Percentiles rank a stretch among this genome's conserved stretches.
phyloP scores from a whole-genome alignment of 2,329 filamentous ascomycete species.

The Zymoseptoria passerinii region DNA sequence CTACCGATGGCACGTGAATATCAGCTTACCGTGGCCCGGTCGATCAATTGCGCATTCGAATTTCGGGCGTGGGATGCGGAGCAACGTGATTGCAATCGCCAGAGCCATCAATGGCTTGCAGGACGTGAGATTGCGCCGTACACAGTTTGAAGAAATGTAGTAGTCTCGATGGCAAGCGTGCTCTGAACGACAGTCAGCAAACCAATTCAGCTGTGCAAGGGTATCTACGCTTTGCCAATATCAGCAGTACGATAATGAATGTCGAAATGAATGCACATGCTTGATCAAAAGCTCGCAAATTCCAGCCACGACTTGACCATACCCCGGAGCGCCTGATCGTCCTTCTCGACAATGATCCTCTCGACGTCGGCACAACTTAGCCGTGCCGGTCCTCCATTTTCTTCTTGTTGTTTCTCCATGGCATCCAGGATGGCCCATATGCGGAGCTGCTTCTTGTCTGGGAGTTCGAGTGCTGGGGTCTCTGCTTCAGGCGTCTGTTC shows the following conservation, averaged over 20 bases:
- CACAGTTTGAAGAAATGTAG: no score
- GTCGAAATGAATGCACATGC: neutral
- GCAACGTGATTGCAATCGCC: neutral
- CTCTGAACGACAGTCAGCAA: neutral
- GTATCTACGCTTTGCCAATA: neutral
- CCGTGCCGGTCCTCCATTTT: conserved; percentile 69
- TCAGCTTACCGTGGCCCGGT: neutral
- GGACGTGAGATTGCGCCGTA: no score
- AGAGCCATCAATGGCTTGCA: neutral
- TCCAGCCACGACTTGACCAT: conserved; percentile 91
- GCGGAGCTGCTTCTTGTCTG: conserved; percentile 26
- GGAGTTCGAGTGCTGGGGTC: neutral
- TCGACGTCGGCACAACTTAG: conserved; percentile 76
- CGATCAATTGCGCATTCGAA: neutral
- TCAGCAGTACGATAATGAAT: neutral
- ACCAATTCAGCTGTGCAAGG: neutral
- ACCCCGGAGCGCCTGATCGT: conserved; percentile 56
- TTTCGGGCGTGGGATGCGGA: neutral
- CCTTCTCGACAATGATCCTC: conserved; percentile 55
- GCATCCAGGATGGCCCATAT: conserved; percentile 47
- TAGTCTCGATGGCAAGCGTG: neutral
- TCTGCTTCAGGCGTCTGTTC: conserved; percentile 1
- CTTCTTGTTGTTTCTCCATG: conserved; percentile 59
- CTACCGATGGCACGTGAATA: no score
- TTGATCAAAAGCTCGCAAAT: conserved; percentile 50